Conservation (phyloP, 352 stramenopile genomes). For the Phytopythium ostracodes region DNA sequence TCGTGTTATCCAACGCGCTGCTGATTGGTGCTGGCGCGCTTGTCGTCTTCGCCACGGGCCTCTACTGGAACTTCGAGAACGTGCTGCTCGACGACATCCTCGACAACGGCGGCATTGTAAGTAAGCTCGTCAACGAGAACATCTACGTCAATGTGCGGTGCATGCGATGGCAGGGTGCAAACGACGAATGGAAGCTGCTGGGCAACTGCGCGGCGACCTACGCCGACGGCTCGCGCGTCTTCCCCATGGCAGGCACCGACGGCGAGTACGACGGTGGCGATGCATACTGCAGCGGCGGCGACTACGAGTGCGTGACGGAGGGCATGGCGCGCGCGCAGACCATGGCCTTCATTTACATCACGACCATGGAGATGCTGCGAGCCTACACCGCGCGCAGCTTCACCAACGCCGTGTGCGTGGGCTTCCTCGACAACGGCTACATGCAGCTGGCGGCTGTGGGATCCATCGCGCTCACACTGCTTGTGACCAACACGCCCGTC, state of each 20-base stretch:
- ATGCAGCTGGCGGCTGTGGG: constrained; percentile 37
- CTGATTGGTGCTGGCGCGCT: constrained; percentile 25
- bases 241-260: constrained; percentile 7
- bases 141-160: constrained; percentile 21
- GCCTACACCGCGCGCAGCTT: constrained; percentile 46
- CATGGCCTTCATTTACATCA: constrained; percentile 47
- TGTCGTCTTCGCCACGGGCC: constrained; percentile 19
- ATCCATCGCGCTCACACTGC: constrained; percentile 31
- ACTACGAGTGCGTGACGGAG: constrained; percentile 37
- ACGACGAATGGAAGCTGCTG: constrained; percentile 21
- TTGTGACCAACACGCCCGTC: constrained; percentile 29
- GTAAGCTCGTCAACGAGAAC: constrained; percentile 10
- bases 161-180: constrained; percentile 18
- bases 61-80: constrained; percentile 35
- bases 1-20: constrained; percentile 25
- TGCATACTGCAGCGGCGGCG: constrained; percentile 17
- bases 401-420: constrained; percentile 34
- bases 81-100: constrained; percentile 28
- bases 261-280: constrained; percentile 14
- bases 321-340: constrained; percentile 37
- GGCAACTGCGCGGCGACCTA: constrained; percentile 23
- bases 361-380: constrained; percentile 43
- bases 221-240: constrained; percentile 17
- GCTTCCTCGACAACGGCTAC: constrained; percentile 35
- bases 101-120: constrained; percentile 9